phyloP scores from a whole-genome alignment of 2,329 filamentous ascomycete species.

The Cyphellophora europaea region DNA sequence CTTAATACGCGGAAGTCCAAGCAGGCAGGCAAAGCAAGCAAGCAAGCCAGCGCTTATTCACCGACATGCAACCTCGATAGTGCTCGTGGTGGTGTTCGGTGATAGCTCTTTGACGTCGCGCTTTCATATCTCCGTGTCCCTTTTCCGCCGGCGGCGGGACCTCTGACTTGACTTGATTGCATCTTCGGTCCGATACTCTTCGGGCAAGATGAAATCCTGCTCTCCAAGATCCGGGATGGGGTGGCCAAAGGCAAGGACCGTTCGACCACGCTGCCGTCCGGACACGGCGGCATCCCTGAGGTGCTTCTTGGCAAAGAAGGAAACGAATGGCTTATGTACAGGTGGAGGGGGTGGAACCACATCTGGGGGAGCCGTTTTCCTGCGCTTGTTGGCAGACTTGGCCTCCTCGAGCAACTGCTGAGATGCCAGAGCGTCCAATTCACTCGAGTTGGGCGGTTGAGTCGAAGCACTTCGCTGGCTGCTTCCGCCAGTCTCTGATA shows the following conservation, averaged over 20 bases:
- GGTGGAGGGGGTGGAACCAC: constrained; percentile 20
- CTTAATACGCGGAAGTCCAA: too few species aligned
- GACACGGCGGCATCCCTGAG: constrained; percentile 72
- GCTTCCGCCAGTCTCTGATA: background rate
- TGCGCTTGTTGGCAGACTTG: constrained; percentile 34
- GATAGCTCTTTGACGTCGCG: too few species aligned
- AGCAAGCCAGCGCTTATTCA: too few species aligned
- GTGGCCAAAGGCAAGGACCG: constrained; percentile 69
- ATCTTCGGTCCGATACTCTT: constrained; percentile 42
- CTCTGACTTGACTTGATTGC: constrained; percentile 31
- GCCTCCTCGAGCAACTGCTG: constrained; percentile 70
- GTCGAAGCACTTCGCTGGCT: constrained; percentile 8
- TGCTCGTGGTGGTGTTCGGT: too few species aligned
- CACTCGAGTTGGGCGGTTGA: constrained; percentile 56
- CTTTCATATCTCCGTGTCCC: constrained; percentile 11
- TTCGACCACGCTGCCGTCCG: constrained; percentile 59
- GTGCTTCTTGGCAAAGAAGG: constrained; percentile 74
- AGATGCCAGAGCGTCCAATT: constrained; percentile 62
- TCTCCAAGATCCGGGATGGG: constrained; percentile 60
- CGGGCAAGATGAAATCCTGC: constrained; percentile 65
- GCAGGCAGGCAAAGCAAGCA: too few species aligned
- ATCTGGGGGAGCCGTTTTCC: constrained; percentile 17
- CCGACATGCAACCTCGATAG: too few species aligned
- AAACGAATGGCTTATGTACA: constrained; percentile 60
- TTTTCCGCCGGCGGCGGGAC: constrained; percentile 10